Evolutionary conservation across 768 basidiomycete genomes (phyloP), one percentile per base, ranked within the genome.

Genomic region (Omphalotus guepiniiformis): DNA sequence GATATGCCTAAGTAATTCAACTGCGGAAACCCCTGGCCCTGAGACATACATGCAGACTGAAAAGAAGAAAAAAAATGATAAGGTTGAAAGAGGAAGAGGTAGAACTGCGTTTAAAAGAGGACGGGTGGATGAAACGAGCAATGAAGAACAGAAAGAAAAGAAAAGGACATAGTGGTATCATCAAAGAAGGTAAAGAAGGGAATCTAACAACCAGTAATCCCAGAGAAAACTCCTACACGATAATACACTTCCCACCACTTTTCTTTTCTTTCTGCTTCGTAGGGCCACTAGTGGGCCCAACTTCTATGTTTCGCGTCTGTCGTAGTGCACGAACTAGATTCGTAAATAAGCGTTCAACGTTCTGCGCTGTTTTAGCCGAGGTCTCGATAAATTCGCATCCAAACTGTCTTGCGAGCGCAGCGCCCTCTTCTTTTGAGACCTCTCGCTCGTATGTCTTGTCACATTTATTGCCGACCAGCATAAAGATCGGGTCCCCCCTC

Each of bases 321-420:
- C 89, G 87, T 63, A 93, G 74, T 39, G 80, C 78, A 51, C 89
- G 85, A 48, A 98, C 91, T 51, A 95, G 80, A 55, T 78, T 85
- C 60, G 80, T 90, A 68, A 97, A 98, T 25, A 95, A 82, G 12
- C 78, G 76, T 60, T 97, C 93, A 50, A 98, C 90, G 61, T 97
- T 95, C 60, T 83, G 76, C 39, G 93, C 84, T 29, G 91, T 93
- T 74, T 95, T 95, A 29, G 95, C 95, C n/a, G 86, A 90, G 26
- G 95, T 93, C 66, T 98, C 95, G 64, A 93, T 83, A 66, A 97
- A 95, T 50, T 89, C 88, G 71, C 93, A 96, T 42, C 90, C 89
- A 54, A 94, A 85, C 44, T 80, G 74, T 55, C 82, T 77, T 26
- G 96, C 95, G 44, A 95, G 70, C 7, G 80, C 78, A 15, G 78